Conservation (phyloP, 1,284 basidiomycete genomes). For the Leucocoprinus gongylophorus region DNA sequence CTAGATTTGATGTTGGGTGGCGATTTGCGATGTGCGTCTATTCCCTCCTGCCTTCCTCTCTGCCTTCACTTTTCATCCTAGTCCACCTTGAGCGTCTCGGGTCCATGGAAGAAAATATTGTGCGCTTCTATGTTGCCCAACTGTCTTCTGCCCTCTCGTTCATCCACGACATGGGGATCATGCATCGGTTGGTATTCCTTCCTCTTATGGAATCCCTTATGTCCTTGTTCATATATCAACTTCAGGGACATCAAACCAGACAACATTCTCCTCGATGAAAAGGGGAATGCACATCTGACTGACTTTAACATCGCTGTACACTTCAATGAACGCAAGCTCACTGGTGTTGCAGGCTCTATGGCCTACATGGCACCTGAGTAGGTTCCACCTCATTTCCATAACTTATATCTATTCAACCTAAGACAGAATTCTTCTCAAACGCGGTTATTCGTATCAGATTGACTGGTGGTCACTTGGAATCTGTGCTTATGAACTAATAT, state of each 20-base stretch:
- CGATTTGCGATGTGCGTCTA: conserved; percentile 81
- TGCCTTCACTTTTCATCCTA: conserved; percentile 29
- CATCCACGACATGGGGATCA: conserved; percentile 88
- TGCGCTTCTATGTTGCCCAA: conserved; percentile 89
- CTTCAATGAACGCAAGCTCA: conserved; percentile 81
- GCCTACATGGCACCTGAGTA: conserved; percentile 97
- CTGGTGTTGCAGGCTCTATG: conserved; percentile 98
- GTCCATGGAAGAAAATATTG: conserved; percentile 74
- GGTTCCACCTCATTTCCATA: conserved; percentile 14
- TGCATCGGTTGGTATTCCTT: conserved; percentile 72
- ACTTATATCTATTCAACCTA: not conserved
- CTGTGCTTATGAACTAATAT: conserved; percentile 86
- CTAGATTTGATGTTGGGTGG: conserved; percentile 97
- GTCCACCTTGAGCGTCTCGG: conserved; percentile 92
- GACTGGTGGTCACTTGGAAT: conserved; percentile 98
- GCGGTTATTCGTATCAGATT: conserved; percentile 84
- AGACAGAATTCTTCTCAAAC: conserved; percentile 65
- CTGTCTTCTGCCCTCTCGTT: conserved; percentile 86
- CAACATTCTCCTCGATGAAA: conserved; percentile 94
- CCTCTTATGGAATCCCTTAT: conserved; percentile 12
- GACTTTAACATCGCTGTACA: conserved; percentile 99
- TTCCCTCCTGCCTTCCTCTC: conserved; percentile 22
- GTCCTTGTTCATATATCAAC: conserved; percentile 14
- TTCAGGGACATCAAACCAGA: conserved; percentile 93
- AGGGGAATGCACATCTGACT: conserved; percentile 93